Percentiles rank a stretch among this genome's conserved stretches.
Conservation (phyloP, 257 asterid genomes). For the Solanum stenotomum region DNA sequence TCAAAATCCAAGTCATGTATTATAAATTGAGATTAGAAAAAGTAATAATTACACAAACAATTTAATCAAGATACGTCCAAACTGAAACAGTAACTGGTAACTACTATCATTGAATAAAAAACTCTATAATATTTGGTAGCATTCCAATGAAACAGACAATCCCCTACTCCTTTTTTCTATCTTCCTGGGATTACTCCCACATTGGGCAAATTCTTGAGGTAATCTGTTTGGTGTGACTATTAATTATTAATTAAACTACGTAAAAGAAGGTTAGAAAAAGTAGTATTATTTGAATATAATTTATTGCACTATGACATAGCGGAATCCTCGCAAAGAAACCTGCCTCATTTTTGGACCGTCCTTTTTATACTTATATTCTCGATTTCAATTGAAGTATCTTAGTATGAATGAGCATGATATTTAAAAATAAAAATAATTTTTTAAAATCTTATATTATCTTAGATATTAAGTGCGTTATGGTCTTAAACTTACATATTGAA, state of each 20-base stretch:
- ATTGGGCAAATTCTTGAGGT: neutral
- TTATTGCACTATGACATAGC: conserved; percentile 20
- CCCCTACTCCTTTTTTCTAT: neutral
- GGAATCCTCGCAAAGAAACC: conserved; percentile 78
- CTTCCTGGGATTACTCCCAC: neutral
- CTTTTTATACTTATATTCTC: conserved; percentile 3
- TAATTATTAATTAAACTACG: neutral
- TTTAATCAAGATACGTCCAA: neutral
- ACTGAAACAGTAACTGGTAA: neutral
- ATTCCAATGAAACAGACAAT: neutral
- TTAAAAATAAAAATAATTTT: too few relatives aligned
- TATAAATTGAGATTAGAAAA: neutral
- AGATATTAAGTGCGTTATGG: too few relatives aligned
- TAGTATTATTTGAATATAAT: neutral
- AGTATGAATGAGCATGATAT: neutral
- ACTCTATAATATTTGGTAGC: neutral
- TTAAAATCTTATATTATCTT: too few relatives aligned
- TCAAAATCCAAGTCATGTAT: neutral
- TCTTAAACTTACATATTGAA: too few relatives aligned
- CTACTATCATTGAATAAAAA: neutral
- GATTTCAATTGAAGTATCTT: too few relatives aligned
- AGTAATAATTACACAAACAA: neutral
- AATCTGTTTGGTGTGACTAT: neutral
- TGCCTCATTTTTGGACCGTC: conserved; percentile 35
- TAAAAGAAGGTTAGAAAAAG: neutral